Base-by-base conservation (phyloP, 2,329 filamentous ascomycete species). In the Talaromyces sp. region DNA sequence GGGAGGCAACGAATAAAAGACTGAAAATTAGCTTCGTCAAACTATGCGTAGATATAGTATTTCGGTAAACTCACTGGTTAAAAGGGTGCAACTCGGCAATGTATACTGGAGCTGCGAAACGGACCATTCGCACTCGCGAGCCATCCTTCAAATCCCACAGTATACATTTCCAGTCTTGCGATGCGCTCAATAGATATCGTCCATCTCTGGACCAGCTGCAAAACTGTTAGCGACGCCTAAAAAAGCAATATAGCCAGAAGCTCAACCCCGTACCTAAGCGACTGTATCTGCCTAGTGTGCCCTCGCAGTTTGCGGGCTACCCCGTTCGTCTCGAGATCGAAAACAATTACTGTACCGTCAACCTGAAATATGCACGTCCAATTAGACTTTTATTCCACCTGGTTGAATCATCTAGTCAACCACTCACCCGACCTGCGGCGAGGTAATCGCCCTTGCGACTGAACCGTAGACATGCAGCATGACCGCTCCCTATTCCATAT, bases 311-410 rank as follows among this genome's bases (percentile, higher is more conserved):
- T 99, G 74, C 93, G 90, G 66, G 95, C 95, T 4, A 98, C 92
- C 43, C 95, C 94, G 84, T 96, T 96, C 10, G 96, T 99, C 79
- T 99, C 96, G 59, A 98, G 87, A 75, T 99, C 95, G 85, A 96
- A 99, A 56, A 99, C 90, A 63, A 96, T 92, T 47, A 99, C 90
- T 5, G 92, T 95, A 70, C 95, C 95, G 80, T 99, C 95, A 68
- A 87, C 83, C 84, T 86, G 68, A 52, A 64, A n/a, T 22, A 27
- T 37, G 11, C n/a, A 35, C 11, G 10, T 22, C 17, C n/a, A 39
- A 57, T 66, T 43, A 66, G 37, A 25, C 45, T 39, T 45, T 45
- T 62, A 15, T 37, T 25, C 25, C 15, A 19, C 33, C n/a, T n/a
- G 43, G 45, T 41, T 10, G 3, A 56, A 15, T 27, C 25, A 50